These are phyloP conservation scores for Backusella tarrabulga DNA, from an alignment of 192 early-diverging fungal genomes.

Conservation along the genomic window DNA sequence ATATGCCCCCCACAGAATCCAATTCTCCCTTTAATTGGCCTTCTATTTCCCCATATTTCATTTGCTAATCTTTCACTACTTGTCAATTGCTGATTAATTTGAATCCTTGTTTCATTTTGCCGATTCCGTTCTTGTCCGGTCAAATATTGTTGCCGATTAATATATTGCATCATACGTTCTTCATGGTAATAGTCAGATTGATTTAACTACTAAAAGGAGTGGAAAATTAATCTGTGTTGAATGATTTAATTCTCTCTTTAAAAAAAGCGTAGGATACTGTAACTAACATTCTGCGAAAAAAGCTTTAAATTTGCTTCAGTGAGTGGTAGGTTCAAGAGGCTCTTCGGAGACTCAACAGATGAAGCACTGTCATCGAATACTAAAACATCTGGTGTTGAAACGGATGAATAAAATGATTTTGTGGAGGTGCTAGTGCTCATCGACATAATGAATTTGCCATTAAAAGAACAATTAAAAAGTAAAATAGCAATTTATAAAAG, in stretches of 20 bases:
- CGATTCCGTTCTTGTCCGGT: background rate
- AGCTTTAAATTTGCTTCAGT: background rate
- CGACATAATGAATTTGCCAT: background rate
- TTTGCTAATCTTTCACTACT: background rate
- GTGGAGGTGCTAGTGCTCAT: background rate
- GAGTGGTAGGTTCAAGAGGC: background rate
- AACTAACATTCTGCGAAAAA: background rate
- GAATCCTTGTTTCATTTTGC: background rate
- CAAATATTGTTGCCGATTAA: background rate
- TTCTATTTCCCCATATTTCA: background rate
- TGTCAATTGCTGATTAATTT: background rate
- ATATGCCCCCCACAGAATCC: background rate
- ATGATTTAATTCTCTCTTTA: background rate
- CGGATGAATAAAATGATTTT: background rate
- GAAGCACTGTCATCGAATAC: background rate
- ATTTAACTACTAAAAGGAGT: background rate
- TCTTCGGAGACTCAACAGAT: conserved; percentile 2
- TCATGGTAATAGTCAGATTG: background rate
- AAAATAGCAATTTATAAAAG: background rate
- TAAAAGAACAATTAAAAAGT: background rate
- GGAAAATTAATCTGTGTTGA: background rate
- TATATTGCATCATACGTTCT: background rate
- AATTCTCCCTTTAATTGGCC: background rate
- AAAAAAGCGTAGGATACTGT: background rate
- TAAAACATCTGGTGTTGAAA: background rate